Conservation (phyloP, 2,329 filamentous ascomycete genomes). For the Hymenoscyphus infarciens region DNA sequence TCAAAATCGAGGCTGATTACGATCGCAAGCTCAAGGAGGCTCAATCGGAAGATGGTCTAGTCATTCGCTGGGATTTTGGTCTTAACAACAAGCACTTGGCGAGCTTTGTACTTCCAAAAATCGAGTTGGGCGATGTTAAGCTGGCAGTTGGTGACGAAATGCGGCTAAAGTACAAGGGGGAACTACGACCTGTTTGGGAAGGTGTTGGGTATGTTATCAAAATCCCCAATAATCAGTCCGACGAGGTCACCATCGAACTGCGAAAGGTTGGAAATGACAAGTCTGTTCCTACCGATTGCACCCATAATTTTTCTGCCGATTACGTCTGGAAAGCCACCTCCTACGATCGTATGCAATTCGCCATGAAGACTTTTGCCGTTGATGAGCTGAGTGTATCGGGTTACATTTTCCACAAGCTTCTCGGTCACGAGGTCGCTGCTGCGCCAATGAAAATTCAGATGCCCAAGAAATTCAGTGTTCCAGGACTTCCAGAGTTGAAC, state of each 20-base stretch:
- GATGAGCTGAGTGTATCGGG: slow-evolving; percentile 98
- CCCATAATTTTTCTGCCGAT: slow-evolving; percentile 96
- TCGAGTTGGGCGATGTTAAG: slow-evolving; percentile 96
- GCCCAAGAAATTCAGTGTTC: slow-evolving; percentile 95
- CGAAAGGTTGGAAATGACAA: slow-evolving; percentile 95
- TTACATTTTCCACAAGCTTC: slow-evolving; percentile 95
- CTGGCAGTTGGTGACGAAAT: slow-evolving; percentile 97
- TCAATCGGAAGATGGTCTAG: slow-evolving; percentile 92
- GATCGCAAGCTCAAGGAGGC: slow-evolving; percentile 98
- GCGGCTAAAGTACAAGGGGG: slow-evolving; percentile 93
- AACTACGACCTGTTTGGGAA: slow-evolving; percentile 89
- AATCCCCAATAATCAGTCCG: slow-evolving; percentile 98
- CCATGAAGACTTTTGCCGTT: slow-evolving; percentile 98
- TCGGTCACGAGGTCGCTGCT: slow-evolving; percentile 91
- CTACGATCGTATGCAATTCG: slow-evolving; percentile 97
- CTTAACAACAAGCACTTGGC: slow-evolving; percentile 97
- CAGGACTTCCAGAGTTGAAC: slow-evolving; percentile 90
- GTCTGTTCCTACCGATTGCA: slow-evolving; percentile 90
- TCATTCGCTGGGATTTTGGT: slow-evolving; percentile 91
- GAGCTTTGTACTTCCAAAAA: slow-evolving; percentile 92
- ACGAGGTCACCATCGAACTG: slow-evolving; percentile 93
- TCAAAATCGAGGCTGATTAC: slow-evolving; percentile 99
- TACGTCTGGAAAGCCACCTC: slow-evolving; percentile 99
- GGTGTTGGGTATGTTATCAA: slow-evolving; percentile 99
- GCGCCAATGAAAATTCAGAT: slow-evolving; percentile 94